phyloP scores from a whole-genome alignment of 2,329 filamentous ascomycete species.

The Cordyceps tenuipes region DNA sequence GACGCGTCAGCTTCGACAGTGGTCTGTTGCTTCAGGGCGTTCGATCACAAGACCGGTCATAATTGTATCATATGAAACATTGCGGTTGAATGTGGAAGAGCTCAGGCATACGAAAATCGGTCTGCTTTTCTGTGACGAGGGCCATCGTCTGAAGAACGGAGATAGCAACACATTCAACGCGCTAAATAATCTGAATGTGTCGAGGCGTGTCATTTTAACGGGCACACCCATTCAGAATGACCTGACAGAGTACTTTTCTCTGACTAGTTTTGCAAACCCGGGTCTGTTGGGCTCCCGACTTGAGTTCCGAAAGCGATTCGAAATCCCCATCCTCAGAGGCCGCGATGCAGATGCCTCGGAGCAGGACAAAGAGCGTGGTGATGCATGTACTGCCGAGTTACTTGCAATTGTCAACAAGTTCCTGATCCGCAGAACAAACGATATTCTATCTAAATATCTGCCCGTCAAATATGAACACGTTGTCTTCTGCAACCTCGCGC shows the following conservation, averaged over 20 bases:
- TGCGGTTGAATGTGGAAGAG: conserved; percentile 84
- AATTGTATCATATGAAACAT: conserved; percentile 95
- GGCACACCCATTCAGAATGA: conserved; percentile 98
- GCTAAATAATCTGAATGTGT: conserved; percentile 82
- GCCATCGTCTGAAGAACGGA: conserved; percentile 91
- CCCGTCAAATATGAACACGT: conserved; percentile 99
- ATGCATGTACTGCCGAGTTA: conserved; percentile 74
- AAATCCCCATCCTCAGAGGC: conserved; percentile 84
- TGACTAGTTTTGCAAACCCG: conserved; percentile 95
- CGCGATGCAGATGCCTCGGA: conserved; percentile 86
- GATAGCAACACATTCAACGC: conserved; percentile 94
- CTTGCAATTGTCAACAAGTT: conserved; percentile 90
- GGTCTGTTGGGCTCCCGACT: conserved; percentile 78
- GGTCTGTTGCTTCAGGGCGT: conserved; percentile 87
- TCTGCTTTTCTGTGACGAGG: conserved; percentile 89
- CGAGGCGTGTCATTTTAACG: conserved; percentile 84
- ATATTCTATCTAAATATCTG: conserved; percentile 94
- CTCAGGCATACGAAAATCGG: conserved; percentile 86
- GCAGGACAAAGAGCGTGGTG: conserved; percentile 70
- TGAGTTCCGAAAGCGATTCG: conserved; percentile 91
- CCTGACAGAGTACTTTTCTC: conserved; percentile 91
- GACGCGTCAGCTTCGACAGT: conserved; percentile 82
- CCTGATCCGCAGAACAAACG: conserved; percentile 95
- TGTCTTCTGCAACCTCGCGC: conserved; percentile 90
- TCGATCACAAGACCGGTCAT: conserved; percentile 85